phyloP scores from a whole-genome alignment of 2,329 filamentous ascomycete genomes.

The Fusarium oligoseptatum region DNA sequence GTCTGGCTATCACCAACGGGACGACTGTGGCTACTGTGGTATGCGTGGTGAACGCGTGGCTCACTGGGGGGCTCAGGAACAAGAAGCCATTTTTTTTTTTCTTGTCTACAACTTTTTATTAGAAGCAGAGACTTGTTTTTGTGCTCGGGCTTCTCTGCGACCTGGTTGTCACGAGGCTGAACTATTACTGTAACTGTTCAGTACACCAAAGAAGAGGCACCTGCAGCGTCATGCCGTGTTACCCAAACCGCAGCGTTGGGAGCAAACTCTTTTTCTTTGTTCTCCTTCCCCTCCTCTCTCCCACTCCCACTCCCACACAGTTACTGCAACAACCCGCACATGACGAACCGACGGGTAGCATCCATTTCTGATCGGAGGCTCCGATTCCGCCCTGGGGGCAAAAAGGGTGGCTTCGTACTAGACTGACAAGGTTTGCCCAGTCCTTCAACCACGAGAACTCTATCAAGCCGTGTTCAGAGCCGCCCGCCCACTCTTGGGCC shows the following conservation, averaged over 20 bases:
- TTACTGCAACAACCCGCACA: slow-evolving; percentile 19
- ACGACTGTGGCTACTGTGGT: slow-evolving; percentile 23
- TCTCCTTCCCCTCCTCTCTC: slow-evolving; percentile 5
- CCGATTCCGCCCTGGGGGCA: slow-evolving; percentile 28
- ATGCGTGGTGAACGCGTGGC: slow-evolving; percentile 37
- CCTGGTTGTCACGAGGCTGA: slow-evolving; percentile 5
- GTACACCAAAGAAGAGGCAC: not conserved
- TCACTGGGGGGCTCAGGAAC: slow-evolving; percentile 1
- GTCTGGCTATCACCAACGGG: slow-evolving; percentile 19
- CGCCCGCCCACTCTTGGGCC: slow-evolving; percentile 6
- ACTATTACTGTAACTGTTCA: not conserved
- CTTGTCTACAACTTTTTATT: not conserved
- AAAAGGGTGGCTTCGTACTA: slow-evolving; percentile 28
- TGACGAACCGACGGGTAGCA: slow-evolving; percentile 19
- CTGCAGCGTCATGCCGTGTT: slow-evolving; percentile 23
- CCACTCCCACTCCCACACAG: not conserved
- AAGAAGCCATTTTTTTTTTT: slow-evolving; percentile 1
- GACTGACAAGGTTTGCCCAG: slow-evolving; percentile 33
- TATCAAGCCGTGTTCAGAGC: slow-evolving; percentile 20
- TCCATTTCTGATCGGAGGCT: slow-evolving; percentile 25
- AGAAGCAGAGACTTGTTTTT: not conserved
- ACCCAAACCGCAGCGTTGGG: slow-evolving; percentile 32
- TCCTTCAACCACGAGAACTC: slow-evolving; percentile 28
- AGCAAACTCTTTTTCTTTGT: slow-evolving; percentile 28
- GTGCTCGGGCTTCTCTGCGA: slow-evolving; percentile 19